A percentile compares a stretch with the other conserved stretches of the same genome.
Evolutionary conservation across 192 early-diverging fungal genomes (phyloP).

Genomic region (Dispira simplex): DNA sequence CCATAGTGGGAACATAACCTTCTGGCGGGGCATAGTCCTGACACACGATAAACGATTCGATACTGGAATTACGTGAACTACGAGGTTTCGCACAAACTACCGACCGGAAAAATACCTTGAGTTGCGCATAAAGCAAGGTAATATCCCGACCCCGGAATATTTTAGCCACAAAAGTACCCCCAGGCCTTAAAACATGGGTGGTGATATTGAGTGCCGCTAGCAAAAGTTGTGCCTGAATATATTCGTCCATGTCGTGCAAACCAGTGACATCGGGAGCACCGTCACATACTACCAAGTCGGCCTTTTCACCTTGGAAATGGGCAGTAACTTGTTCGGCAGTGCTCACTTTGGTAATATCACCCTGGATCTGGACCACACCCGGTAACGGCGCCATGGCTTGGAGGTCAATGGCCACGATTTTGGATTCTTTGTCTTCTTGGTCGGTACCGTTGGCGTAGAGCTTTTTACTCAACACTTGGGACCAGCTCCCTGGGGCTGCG

Average conservation of each 20-base stretch:
- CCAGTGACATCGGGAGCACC: slow-evolving; percentile 96
- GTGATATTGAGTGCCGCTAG: slow-evolving; percentile 95
- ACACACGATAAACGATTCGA: slow-evolving; percentile 87
- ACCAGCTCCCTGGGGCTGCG: slow-evolving; percentile 96
- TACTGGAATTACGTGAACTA: slow-evolving; percentile 85
- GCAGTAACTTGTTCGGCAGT: slow-evolving; percentile 85
- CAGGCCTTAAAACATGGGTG: slow-evolving; percentile 73
- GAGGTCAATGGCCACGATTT: slow-evolving; percentile 90
- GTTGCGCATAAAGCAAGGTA: slow-evolving; percentile 76
- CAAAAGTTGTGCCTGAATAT: slow-evolving; percentile 93
- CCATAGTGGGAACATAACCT: slow-evolving; percentile 79
- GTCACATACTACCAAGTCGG: slow-evolving; percentile 92
- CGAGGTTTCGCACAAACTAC: slow-evolving; percentile 91
- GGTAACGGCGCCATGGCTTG: slow-evolving; percentile 92
- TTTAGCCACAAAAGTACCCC: slow-evolving; percentile 95
- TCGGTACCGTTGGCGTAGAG: slow-evolving; percentile 20
- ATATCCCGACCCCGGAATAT: slow-evolving; percentile 96
- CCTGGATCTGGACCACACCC: slow-evolving; percentile 90
- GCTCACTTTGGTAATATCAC: slow-evolving; percentile 90
- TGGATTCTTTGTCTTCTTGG: slow-evolving; percentile 26
- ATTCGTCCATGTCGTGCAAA: slow-evolving; percentile 98
- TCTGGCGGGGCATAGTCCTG: slow-evolving; percentile 74
- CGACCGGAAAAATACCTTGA: slow-evolving; percentile 77
- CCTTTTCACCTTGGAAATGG: slow-evolving; percentile 75
- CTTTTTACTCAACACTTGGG: slow-evolving; percentile 67